Evolutionary conservation across 176 grass and related monocot genomes (phyloP), one percentile per base, ranked within the genome.

Genomic region (Oryza rufipogon): DNA sequence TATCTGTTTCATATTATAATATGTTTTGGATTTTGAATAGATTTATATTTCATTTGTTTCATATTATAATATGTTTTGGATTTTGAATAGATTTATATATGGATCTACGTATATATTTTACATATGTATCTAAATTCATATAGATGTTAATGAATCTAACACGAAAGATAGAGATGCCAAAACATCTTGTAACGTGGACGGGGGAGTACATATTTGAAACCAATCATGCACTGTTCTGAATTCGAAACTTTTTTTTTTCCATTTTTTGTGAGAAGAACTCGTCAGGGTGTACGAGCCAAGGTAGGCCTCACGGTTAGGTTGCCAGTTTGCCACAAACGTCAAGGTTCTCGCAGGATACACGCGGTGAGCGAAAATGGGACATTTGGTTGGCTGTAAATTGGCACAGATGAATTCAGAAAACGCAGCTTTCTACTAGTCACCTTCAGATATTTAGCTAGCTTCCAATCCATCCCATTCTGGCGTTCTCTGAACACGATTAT

Each of bases 351-450:
- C n/a, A 22, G 13, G n/a, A 42, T 16, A 5, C 8, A 14, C 26
- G 46, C 7, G 1, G 64, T n/a, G 44, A 68, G 45, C 28, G 28
- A 69, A 69, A n/a, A 75, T 32, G 48, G 47, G 48, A 71, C 20
- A 44, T 28, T 38, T 81, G 85, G 60, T 58, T 87, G 61, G 77
- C 48, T 81, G 25, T 65, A 73, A 28, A 16, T 75, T 56, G n/a
- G 2, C 58, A 9, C 58, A 23, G 58, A 11, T 63, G 58, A 63
- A 30, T 38, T 38, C n/a, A 46, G 15, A 44, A 54, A 44, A 9
- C 32, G 10, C 33, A 56, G 46, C 47, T 44, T 34, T 87, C 70
- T 3, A 32, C 39, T 41, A 41, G 71, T 87, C 71, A n/a, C 32
- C 14, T 74, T 66, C 68, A 32, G 7, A 66, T 32, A 74, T 80